Percentiles rank a stretch among this genome's conserved stretches.
These are phyloP conservation scores for Aegilops bicornis DNA, from an alignment of 176 grass and related monocot genomes.

Conservation along the genomic window DNA sequence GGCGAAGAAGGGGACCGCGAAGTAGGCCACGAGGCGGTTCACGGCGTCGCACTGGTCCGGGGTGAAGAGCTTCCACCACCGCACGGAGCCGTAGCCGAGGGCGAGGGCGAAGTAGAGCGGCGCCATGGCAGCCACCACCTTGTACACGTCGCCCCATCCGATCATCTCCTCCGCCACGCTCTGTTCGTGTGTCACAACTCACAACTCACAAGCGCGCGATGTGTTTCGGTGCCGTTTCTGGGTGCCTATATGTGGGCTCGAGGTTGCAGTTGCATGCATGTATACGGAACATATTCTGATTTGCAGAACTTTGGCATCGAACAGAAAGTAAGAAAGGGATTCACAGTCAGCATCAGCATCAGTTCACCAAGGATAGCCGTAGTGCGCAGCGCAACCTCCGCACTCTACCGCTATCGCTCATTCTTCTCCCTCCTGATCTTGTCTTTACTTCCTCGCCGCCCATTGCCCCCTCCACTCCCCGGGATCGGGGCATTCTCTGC, in stretches of 20 bases:
- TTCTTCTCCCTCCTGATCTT: neutral
- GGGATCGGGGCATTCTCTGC: neutral
- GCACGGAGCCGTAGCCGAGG: constrained; percentile 80
- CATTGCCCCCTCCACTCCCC: neutral
- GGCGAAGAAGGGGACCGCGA: constrained; percentile 86
- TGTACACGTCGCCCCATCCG: constrained; percentile 73
- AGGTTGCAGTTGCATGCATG: neutral
- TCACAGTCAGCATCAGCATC: neutral
- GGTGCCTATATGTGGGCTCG: neutral
- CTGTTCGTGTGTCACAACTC: neutral
- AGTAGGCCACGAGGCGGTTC: constrained; percentile 79
- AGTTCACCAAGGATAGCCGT: neutral
- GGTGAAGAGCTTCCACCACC: constrained; percentile 88
- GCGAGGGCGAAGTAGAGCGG: constrained; percentile 84
- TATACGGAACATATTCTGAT: neutral
- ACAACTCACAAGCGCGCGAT: neutral
- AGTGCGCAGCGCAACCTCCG: neutral
- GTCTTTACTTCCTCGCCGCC: neutral
- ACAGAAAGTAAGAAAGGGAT: neutral
- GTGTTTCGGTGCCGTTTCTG: neutral
- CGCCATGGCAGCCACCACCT: constrained; percentile 80
- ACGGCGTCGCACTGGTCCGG: constrained; percentile 76
- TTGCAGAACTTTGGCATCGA: neutral
- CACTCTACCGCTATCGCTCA: neutral
- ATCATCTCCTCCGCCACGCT: constrained; percentile 50